These are phyloP conservation scores for Trametes sp. DNA, from an alignment of 1,284 basidiomycete species.

Conservation along the genomic window DNA sequence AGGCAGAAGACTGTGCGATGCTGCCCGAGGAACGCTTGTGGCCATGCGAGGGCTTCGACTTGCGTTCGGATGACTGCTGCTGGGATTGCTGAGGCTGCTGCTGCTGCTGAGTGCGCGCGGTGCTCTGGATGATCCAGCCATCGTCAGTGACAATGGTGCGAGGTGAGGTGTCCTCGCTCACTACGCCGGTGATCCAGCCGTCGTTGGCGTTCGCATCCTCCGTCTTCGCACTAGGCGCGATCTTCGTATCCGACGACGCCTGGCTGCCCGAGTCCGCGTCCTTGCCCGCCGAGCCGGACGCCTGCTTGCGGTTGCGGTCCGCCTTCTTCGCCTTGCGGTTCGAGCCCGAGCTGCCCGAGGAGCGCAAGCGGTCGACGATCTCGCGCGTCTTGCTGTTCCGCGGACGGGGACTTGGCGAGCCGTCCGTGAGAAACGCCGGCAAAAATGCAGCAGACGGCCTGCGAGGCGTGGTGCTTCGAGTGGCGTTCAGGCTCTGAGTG, in stretches of 20 bases:
- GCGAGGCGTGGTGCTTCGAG: conserved; percentile 37
- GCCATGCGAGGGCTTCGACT: conserved; percentile 23
- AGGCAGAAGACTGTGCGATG: conserved; percentile 7
- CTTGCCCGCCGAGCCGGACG: conserved; percentile 11
- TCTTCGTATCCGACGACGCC: not conserved
- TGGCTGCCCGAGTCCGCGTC: conserved; percentile 11
- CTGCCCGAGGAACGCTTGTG: conserved; percentile 36
- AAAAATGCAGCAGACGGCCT: conserved; percentile 37
- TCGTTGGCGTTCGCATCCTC: conserved; percentile 20
- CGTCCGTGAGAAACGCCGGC: conserved; percentile 39
- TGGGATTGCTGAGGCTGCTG: conserved; percentile 12
- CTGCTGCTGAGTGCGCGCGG: conserved; percentile 7
- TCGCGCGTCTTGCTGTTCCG: conserved; percentile 42
- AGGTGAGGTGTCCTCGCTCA: conserved; percentile 25
- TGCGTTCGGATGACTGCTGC: conserved; percentile 12
- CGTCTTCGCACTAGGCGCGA: not conserved
- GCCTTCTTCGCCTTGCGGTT: conserved; percentile 34
- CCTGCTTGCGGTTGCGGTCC: conserved; percentile 21
- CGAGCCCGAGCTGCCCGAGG: conserved; percentile 32
- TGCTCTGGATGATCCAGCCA: conserved; percentile 33
- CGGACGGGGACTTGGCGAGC: conserved; percentile 29
- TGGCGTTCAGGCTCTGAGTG: conserved; percentile 30
- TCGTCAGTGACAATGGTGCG: conserved; percentile 29
- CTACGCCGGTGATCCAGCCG: conserved; percentile 30
- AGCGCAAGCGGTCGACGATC: conserved; percentile 43